Conservation (phyloP, 1,284 basidiomycete genomes). For the Cerrena zonata region DNA sequence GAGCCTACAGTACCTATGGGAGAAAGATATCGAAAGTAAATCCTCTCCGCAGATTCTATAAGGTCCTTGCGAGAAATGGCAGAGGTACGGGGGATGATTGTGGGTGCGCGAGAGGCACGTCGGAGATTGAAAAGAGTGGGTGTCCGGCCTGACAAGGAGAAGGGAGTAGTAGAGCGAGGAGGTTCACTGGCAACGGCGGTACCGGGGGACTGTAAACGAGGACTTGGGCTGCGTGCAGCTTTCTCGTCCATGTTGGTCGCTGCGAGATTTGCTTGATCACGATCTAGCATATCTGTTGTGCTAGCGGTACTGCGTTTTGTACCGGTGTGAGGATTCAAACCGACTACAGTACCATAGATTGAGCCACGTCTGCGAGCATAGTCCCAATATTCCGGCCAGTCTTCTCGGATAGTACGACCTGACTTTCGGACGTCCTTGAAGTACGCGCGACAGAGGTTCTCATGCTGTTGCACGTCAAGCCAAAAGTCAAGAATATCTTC, state of each 20-base stretch:
- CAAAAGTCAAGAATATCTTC: constrained; percentile 97
- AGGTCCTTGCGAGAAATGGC: constrained; percentile 88
- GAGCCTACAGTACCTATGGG: constrained; percentile 60
- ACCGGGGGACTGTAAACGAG: constrained; percentile 42
- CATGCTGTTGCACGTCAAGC: constrained; percentile 98
- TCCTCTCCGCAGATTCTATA: constrained; percentile 89
- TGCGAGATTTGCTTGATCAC: constrained; percentile 57
- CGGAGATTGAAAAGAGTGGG: constrained; percentile 62
- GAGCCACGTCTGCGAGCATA: constrained; percentile 82
- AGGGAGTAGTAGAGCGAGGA: constrained; percentile 70
- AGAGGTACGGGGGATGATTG: constrained; percentile 81
- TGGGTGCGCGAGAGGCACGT: constrained; percentile 77
- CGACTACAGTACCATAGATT: constrained; percentile 87
- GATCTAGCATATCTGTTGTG: constrained; percentile 63
- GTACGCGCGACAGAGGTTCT: constrained; percentile 95
- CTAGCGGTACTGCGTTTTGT: constrained; percentile 73
- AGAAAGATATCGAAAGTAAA: constrained; percentile 88
- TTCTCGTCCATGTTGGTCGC: constrained; percentile 39
- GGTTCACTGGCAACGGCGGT: constrained; percentile 35
- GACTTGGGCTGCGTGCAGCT: constrained; percentile 46
- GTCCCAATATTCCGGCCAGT: constrained; percentile 96
- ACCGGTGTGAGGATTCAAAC: constrained; percentile 49
- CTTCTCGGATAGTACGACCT: constrained; percentile 84
- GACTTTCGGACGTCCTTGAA: constrained; percentile 97
- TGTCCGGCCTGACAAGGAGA: constrained; percentile 67